A percentile compares a stretch with the other conserved stretches of the same genome.
These are phyloP conservation scores for Arthrobotrys musiformis DNA, from an alignment of 2,329 filamentous ascomycete genomes.

Conservation along the genomic window DNA sequence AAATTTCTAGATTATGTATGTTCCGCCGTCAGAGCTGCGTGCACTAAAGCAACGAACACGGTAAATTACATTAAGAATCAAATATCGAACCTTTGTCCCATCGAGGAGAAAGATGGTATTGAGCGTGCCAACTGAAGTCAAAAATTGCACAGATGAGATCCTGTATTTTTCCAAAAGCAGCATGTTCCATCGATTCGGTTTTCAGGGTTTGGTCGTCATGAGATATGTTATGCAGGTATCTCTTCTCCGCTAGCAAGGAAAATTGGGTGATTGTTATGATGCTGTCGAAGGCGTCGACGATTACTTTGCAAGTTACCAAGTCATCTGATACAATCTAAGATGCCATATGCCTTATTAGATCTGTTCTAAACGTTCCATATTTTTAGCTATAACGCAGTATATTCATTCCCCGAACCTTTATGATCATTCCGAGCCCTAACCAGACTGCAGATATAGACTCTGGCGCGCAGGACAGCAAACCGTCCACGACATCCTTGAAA, in stretches of 20 bases:
- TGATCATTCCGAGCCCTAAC: conserved; percentile 1
- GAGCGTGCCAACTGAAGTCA: conserved; percentile 26
- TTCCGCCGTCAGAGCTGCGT: no score
- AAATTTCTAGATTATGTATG: no score
- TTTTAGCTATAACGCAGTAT: no score
- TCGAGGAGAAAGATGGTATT: conserved; percentile 11
- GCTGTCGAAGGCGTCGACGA: conserved; percentile 10
- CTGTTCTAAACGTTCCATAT: no score
- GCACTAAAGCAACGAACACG: no score
- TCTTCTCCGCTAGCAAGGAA: conserved; percentile 8
- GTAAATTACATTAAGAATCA: no score
- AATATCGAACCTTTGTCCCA: background rate
- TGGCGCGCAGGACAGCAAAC: background rate
- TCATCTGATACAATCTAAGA: background rate
- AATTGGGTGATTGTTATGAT: conserved; percentile 28
- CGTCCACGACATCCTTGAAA: background rate
- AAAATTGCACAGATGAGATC: conserved; percentile 12
- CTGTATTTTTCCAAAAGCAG: conserved; percentile 3
- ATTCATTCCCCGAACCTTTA: no score
- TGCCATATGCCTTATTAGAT: no score
- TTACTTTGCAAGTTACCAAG: background rate
- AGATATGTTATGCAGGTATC: background rate
- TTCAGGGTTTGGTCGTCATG: background rate
- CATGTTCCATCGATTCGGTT: background rate
- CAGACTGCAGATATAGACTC: conserved; percentile 1